Base-by-base conservation (phyloP, 2,329 filamentous ascomycete genomes). In the Penicillium verrucosum region DNA sequence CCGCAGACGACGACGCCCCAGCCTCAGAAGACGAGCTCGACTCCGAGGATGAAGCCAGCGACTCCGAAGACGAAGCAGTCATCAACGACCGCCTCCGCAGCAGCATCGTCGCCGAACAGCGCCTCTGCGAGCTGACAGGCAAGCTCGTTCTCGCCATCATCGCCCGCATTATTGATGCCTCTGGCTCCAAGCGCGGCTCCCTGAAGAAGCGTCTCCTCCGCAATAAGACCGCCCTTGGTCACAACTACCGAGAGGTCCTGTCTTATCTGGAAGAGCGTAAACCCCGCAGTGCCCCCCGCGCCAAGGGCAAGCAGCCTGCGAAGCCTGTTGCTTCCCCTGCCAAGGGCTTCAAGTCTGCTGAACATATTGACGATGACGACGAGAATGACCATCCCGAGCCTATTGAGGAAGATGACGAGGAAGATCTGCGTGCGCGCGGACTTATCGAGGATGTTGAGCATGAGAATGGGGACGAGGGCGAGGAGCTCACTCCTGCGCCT, bases 231-330 rank as follows among this genome's bases (percentile, higher is more conserved):
- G 86, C 85, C 68, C 81, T 99, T 3, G 94, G 94, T 2, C 79
- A 84, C 44, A 97, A 94, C 70, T 95, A 90, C 80, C 90, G 88
- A 68, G 91, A 94, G 66, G 85, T 97, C 7, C 78, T 96, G 5
- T 84, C 85, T 9, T 94, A 88, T 71, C 79, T 97, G 4, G 92
- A 96, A 66, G 84, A 88, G 56, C 80, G 81, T 47, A 86, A 87
- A 67, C 63, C 69, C 36, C 68, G 66, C 43, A 60, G 54, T 25
- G 50, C 64, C 61, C 64, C 54, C 12, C 63, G 59, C 25, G 60
- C 65, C 9, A 78, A 76, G 66, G 74, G 72, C 44, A 73, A 73
- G 45, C 69, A 69, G 45, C 29, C 63, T 40, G 60, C 65, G 7
- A 63, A 60, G 44, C 18, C 51, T n/a, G 49, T 54, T 8, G 56